Percentiles rank a stretch among this genome's conserved stretches.
Conservation (phyloP, 192 early-diverging fungal species). For the Coemansia sp. region DNA sequence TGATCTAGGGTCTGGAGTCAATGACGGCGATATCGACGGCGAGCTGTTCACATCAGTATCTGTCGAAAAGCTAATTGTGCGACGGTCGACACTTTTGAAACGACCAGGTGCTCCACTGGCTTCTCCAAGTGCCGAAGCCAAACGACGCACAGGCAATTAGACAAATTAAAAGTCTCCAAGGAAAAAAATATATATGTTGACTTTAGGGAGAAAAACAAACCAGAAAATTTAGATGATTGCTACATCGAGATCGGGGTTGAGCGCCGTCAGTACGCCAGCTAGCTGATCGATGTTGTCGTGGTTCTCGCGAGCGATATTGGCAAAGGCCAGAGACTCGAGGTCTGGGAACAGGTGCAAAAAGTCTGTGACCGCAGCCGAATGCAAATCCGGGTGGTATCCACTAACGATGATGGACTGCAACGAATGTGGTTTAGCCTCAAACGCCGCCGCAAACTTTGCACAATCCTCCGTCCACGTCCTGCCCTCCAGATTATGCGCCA, state of each 20-base stretch:
- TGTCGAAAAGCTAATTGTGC: slow-evolving; percentile 45
- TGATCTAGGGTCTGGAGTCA: neutral
- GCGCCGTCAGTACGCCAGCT: slow-evolving; percentile 46
- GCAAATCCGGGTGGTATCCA: slow-evolving; percentile 46
- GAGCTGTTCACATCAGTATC: slow-evolving; percentile 25
- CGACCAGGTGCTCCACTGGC: slow-evolving; percentile 22
- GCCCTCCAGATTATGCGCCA: slow-evolving; percentile 52
- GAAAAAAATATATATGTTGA: neutral
- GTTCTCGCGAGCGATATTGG: slow-evolving; percentile 40
- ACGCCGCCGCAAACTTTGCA: slow-evolving; percentile 25
- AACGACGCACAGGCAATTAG: neutral
- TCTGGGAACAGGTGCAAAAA: slow-evolving; percentile 50
- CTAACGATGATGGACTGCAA: slow-evolving; percentile 45
- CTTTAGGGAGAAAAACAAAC: neutral
- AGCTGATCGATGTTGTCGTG: slow-evolving; percentile 54
- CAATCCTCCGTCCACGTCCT: slow-evolving; percentile 42
- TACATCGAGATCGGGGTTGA: slow-evolving; percentile 46
- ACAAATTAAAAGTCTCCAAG: too few relatives aligned
- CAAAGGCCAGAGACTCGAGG: slow-evolving; percentile 44
- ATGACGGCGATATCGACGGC: neutral
- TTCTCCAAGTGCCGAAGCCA: neutral
- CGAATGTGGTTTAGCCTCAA: slow-evolving; percentile 41
- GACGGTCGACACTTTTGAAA: slow-evolving; percentile 36
- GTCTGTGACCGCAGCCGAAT: slow-evolving; percentile 42
- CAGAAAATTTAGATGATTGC: slow-evolving; percentile 27